Base-by-base conservation (phyloP, 306 rosid genomes). In the Vigna unguiculata region DNA sequence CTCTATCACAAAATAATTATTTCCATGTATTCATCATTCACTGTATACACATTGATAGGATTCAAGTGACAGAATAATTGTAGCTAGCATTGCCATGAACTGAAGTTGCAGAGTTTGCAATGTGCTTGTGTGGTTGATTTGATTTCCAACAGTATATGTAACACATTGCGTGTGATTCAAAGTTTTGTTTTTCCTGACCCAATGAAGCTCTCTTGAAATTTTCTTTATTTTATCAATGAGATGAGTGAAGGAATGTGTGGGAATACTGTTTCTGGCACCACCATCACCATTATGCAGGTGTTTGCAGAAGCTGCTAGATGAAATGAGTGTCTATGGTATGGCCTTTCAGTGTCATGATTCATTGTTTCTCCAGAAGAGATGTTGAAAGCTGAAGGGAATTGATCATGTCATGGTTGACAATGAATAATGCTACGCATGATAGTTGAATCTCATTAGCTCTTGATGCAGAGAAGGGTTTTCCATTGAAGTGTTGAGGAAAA, bases 301-400 rank as follows among this genome's bases (percentile, higher is more conserved):
- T 51, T 30, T 81, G 90, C 94, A 24, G 70, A 86, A 88, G 78
- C 58, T 91, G 83, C 63, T 88, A 63, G 90, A 81, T 46, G 95
- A 85, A 90, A 88, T 89, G 94, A 4, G 69, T 76, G 88, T 76
- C 40, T 67, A 74, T 43, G 87, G 84, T 2, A 83, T 89, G 52
- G 77, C 43, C 88, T 3, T 78, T 73, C 68, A 81, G 88, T 13
- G 85, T 88, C 16, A 52, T 88, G 75, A 83, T 86, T 67, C 75
- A 85, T 47, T 85, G 90, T 6, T 51, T 85, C 83, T 86, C 62
- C 60, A 13, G 38, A 78, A 70, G 77, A 13, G 88, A 17, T 25
- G 49, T 38, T 38, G 47, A 63, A 91, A 58, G 25, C 85, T 28
- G 84, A 77, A 36, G 57, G 15, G 78, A 73, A 43, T 64, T 82